Conservation (phyloP, 108 stramenopile species). For the Stephanodiscus triporus region DNA sequence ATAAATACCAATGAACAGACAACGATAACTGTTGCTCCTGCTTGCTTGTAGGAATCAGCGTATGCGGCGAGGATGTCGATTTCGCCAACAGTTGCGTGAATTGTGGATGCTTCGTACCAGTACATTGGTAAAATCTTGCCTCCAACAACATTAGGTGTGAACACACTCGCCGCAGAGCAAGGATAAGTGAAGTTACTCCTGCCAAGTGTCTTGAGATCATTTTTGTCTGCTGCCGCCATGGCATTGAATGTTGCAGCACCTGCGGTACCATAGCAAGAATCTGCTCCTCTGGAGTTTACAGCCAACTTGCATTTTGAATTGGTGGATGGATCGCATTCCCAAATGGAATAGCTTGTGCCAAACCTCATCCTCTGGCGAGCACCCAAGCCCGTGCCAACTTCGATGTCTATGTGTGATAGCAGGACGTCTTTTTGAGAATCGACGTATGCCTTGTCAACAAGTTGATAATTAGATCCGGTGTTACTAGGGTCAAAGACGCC, state of each 20-base stretch:
- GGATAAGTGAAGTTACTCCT: constrained; percentile 39
- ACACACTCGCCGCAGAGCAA: constrained; percentile 56
- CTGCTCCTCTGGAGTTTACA: constrained; percentile 23
- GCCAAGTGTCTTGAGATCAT: constrained; percentile 37
- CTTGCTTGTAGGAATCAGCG: constrained; percentile 22
- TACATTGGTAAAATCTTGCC: constrained; percentile 44
- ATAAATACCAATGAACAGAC: constrained; percentile 8
- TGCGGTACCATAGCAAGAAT: constrained; percentile 41
- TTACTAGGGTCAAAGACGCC: constrained; percentile 37
- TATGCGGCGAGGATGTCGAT: constrained; percentile 34
- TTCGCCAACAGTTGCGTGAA: constrained; percentile 36
- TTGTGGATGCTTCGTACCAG: constrained; percentile 1
- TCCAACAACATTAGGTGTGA: constrained; percentile 55
- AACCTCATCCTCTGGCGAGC: constrained; percentile 53
- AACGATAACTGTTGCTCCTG: constrained; percentile 24
- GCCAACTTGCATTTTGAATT: constrained; percentile 48
- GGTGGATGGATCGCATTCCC: constrained; percentile 57
- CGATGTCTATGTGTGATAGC: constrained; percentile 53
- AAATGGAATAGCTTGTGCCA: constrained; percentile 57
- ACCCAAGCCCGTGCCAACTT: constrained; percentile 52
- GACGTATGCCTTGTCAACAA: constrained; percentile 39
- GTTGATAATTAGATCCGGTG: constrained; percentile 37
- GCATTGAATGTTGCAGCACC: constrained; percentile 25
- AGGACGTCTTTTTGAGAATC: constrained; percentile 27
- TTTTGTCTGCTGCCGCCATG: constrained; percentile 21